phyloP scores from a whole-genome alignment of 2,329 filamentous ascomycete species.

The Mycosphaerella sp. region DNA sequence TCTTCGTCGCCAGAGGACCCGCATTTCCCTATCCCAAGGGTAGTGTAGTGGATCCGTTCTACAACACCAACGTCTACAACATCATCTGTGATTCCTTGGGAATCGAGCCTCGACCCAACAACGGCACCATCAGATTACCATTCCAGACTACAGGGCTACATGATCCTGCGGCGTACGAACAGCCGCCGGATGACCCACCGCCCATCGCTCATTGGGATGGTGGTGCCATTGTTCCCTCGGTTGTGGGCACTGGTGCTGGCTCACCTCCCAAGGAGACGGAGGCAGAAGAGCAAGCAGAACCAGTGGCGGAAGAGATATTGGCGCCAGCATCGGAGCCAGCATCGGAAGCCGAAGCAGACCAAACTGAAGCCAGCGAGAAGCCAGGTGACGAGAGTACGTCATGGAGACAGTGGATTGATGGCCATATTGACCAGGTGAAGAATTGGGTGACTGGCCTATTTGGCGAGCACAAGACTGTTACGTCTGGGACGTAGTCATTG shows the following conservation, averaged over 20 bases:
- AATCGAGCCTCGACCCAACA: slow-evolving; percentile 68
- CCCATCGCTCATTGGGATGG: slow-evolving; percentile 8
- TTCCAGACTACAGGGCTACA: slow-evolving; percentile 59
- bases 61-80: slow-evolving; percentile 94
- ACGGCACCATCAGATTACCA: slow-evolving; percentile 74
- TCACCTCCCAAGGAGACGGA: background rate
- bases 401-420: slow-evolving; percentile 32
- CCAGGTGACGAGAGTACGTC: slow-evolving; percentile 8
- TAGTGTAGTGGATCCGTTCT: slow-evolving; percentile 70
- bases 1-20: slow-evolving; percentile 86
- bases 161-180: slow-evolving; percentile 14
- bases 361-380: background rate
- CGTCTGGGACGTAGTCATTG: background rate
- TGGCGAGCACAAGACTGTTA: slow-evolving; percentile 9
- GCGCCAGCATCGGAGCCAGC: background rate
- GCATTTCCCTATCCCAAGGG: slow-evolving; percentile 83
- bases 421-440: slow-evolving; percentile 29
- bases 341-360: background rate
- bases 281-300: background rate
- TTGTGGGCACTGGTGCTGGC: background rate
- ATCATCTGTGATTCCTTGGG: slow-evolving; percentile 84
- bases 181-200: slow-evolving; percentile 22
- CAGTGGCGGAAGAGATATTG: background rate
- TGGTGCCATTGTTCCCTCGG: slow-evolving; percentile 9
- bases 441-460: slow-evolving; percentile 30